Evolutionary conservation across 768 basidiomycete species (phyloP).

Genomic region (Hygrophoropsis aurantiaca): DNA sequence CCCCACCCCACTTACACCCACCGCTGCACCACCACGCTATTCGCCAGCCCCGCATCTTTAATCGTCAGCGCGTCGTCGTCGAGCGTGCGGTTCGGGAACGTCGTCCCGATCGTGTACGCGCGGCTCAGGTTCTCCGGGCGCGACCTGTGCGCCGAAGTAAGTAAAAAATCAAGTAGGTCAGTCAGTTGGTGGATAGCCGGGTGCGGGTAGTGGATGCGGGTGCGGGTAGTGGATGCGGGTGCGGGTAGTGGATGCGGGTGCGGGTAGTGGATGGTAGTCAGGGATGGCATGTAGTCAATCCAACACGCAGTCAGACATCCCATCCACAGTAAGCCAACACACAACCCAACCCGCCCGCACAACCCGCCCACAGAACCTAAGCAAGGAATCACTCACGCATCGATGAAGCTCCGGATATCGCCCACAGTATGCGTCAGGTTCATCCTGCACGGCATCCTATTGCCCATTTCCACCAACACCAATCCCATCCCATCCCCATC

Average conservation of each 20-base stretch:
- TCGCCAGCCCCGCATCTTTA: slow-evolving; percentile 67
- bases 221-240: too few relatives aligned
- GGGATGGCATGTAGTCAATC: too few relatives aligned
- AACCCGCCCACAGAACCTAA: background rate
- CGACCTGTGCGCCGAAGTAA: too few relatives aligned
- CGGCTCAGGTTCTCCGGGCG: slow-evolving; percentile 63
- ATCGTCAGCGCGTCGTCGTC: slow-evolving; percentile 68
- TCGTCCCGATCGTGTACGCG: slow-evolving; percentile 79
- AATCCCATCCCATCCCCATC: too few relatives aligned
- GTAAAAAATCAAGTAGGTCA: slow-evolving; percentile 2
- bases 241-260: too few relatives aligned
- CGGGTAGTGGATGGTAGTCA: too few relatives aligned
- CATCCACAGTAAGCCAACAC: background rate
- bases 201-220: background rate
- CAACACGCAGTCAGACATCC: too few relatives aligned
- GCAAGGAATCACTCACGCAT: slow-evolving; percentile 61
- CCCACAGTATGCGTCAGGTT: slow-evolving; percentile 88
- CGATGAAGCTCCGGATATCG: slow-evolving; percentile 85
- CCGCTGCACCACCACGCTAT: slow-evolving; percentile 84
- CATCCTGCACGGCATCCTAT: slow-evolving; percentile 82
- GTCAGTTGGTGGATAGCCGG: too few relatives aligned
- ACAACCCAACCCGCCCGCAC: too few relatives aligned
- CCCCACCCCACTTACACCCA: slow-evolving; percentile 45
- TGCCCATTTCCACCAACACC: too few relatives aligned
- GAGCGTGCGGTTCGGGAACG: slow-evolving; percentile 81